Percentiles rank a stretch among this genome's conserved stretches.
Conservation (phyloP, 1,284 basidiomycete species). For the Somion occarium region DNA sequence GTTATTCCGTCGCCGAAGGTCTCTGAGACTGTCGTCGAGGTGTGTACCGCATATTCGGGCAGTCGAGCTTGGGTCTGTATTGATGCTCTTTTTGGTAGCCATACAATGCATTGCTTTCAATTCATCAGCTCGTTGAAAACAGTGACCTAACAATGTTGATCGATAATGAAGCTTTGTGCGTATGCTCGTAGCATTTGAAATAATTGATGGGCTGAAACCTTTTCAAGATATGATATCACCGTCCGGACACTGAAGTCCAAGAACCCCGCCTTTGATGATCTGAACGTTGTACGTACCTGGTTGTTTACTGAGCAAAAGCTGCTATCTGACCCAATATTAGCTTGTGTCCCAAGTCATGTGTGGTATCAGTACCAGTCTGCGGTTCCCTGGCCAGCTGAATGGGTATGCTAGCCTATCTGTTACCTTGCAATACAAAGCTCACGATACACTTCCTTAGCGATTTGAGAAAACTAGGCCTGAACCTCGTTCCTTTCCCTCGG, state of each 20-base stretch:
- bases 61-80: neutral
- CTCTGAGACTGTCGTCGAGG: conserved; percentile 94
- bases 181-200: conserved; percentile 10
- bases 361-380: conserved; percentile 84
- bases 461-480: conserved; percentile 89
- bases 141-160: conserved; percentile 88
- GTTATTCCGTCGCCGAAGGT: conserved; percentile 91
- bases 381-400: conserved; percentile 94
- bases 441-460: too few relatives aligned
- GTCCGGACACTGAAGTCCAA: conserved; percentile 72
- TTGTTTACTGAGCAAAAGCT: conserved; percentile 7
- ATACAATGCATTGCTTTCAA: conserved; percentile 87
- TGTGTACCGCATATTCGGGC: conserved; percentile 22
- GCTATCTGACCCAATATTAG: conserved; percentile 32
- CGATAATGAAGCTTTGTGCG: conserved; percentile 89
- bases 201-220: conserved; percentile 5
- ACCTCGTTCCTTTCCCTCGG: conserved; percentile 90
- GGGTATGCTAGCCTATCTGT: too few relatives aligned
- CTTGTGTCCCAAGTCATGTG: conserved; percentile 85
- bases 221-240: conserved; percentile 74
- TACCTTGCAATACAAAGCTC: too few relatives aligned
- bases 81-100: conserved; percentile 40
- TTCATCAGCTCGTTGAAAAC: conserved; percentile 91
- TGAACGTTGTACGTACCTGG: conserved; percentile 68
- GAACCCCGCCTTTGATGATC: conserved; percentile 66